A percentile compares a stretch with the other conserved stretches of the same genome.
phyloP scores from a whole-genome alignment of 805 yeast species.

The Yarrowia osloensis region DNA sequence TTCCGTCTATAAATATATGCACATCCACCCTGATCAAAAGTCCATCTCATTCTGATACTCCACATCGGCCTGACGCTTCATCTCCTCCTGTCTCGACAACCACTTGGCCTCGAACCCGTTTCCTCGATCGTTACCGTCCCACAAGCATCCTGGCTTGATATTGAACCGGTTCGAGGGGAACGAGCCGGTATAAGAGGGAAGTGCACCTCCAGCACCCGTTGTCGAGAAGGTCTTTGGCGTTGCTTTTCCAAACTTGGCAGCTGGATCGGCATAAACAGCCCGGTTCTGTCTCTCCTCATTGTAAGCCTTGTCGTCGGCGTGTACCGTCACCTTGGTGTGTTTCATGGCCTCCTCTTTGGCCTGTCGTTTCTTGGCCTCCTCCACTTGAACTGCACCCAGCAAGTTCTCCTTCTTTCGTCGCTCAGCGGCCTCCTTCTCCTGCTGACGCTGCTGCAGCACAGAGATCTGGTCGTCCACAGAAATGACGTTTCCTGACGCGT shows the following conservation, averaged over 20 bases:
- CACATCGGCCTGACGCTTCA: constrained; percentile 1
- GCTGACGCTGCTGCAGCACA: constrained; percentile 1
- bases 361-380: background rate
- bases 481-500: constrained; percentile 13
- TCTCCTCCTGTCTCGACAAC: constrained; percentile 12
- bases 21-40: background rate
- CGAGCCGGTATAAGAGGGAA: background rate
- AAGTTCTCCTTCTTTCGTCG: constrained; percentile 5
- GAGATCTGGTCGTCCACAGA: constrained; percentile 14
- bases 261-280: constrained; percentile 18
- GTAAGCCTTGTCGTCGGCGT: background rate
- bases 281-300: constrained; percentile 15
- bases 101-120: constrained; percentile 22
- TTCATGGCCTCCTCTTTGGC: constrained; percentile 14
- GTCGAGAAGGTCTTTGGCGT: background rate
- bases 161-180: constrained; percentile 20
- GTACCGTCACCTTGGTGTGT: background rate
- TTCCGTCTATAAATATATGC: too few species aligned
- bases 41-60: constrained; percentile 22
- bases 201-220: background rate
- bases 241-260: constrained; percentile 14
- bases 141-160: constrained; percentile 17
- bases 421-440: constrained; percentile 4
- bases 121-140: constrained; percentile 15
- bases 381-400: constrained; percentile 6